phyloP scores from a whole-genome alignment of 805 yeast genomes.

The Candida montana region DNA sequence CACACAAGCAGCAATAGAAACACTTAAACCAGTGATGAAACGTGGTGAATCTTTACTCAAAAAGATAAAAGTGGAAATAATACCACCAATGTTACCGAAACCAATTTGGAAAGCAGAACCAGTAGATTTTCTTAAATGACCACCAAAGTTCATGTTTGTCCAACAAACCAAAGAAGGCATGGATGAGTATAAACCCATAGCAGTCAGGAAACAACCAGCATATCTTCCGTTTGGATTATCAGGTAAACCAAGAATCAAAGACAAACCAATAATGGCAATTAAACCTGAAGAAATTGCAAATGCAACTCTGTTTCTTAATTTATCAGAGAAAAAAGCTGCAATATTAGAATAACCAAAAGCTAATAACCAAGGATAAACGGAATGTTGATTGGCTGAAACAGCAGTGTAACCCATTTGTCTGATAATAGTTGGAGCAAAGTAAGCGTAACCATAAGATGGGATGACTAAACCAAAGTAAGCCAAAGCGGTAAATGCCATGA shows the following conservation, averaged over 20 bases:
- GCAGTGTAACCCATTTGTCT: constrained; percentile 49
- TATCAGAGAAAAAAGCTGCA: constrained; percentile 61
- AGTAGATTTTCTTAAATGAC: constrained; percentile 34
- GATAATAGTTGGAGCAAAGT: constrained; percentile 38
- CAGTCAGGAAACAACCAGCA: constrained; percentile 34
- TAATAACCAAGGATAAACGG: constrained; percentile 80
- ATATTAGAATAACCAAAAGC: constrained; percentile 66
- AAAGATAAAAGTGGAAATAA: constrained; percentile 34
- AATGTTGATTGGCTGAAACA: constrained; percentile 69
- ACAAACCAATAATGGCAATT: constrained; percentile 29
- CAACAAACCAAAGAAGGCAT: constrained; percentile 33
- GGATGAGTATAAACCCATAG: constrained; percentile 33
- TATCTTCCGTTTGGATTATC: constrained; percentile 35
- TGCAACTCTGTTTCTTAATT: constrained; percentile 39
- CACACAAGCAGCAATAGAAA: constrained; percentile 39
- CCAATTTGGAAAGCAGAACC: constrained; percentile 35
- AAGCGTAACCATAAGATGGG: constrained; percentile 38
- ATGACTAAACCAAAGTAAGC: constrained; percentile 35
- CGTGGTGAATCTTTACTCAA: constrained; percentile 34
- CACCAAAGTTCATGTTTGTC: constrained; percentile 35
- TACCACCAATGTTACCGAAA: constrained; percentile 36
- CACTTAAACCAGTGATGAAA: constrained; percentile 34
- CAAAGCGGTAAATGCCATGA: constrained; percentile 36
- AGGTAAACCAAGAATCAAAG: constrained; percentile 32
- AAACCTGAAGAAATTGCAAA: constrained; percentile 31